A percentile compares a stretch with the other conserved stretches of the same genome.
Conservation (phyloP, 352 stramenopile genomes). For the Hyaloperonospora brassicae region DNA sequence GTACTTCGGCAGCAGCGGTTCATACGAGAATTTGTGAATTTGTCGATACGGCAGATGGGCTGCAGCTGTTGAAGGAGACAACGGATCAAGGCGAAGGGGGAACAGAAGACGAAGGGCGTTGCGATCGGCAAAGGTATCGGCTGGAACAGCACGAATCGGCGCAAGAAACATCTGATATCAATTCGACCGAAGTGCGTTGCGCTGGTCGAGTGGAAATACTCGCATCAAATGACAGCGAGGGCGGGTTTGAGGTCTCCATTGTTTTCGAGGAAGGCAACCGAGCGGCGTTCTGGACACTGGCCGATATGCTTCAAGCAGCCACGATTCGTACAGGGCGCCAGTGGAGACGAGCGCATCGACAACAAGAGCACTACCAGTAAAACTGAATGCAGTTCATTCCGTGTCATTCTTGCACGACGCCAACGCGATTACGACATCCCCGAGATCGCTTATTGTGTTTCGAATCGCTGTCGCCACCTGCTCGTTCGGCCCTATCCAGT, state of each 20-base stretch:
- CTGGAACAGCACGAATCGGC: conserved; percentile 10
- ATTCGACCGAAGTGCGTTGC: conserved; percentile 10
- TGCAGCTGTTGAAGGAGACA: conserved; percentile 16
- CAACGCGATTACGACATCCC: conserved; percentile 48
- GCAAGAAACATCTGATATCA: conserved; percentile 2
- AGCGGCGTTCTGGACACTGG: conserved; percentile 54
- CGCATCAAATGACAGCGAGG: conserved; percentile 6
- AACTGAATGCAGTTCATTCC: conserved; percentile 1
- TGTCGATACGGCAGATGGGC: conserved; percentile 12
- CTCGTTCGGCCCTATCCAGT: conserved; percentile 56
- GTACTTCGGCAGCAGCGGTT: conserved; percentile 35
- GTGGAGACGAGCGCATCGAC: conserved; percentile 49
- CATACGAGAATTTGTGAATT: conserved; percentile 37
- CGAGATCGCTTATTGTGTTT: conserved; percentile 63
- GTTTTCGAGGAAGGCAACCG: conserved; percentile 47
- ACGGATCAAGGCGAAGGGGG: conserved; percentile 8
- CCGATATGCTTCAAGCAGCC: conserved; percentile 48
- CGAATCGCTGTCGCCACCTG: conserved; percentile 37
- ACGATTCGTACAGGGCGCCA: conserved; percentile 51
- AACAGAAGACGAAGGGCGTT: conserved; percentile 1
- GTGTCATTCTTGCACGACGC: conserved; percentile 26
- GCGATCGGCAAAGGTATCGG: conserved; percentile 13
- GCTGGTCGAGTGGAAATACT: conserved; percentile 32
- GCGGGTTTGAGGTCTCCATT: conserved; percentile 33
- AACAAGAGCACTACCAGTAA: conserved; percentile 12